These are phyloP conservation scores for Oxytropis ochrocephala DNA, from an alignment of 306 rosid genomes.

Conservation along the genomic window DNA sequence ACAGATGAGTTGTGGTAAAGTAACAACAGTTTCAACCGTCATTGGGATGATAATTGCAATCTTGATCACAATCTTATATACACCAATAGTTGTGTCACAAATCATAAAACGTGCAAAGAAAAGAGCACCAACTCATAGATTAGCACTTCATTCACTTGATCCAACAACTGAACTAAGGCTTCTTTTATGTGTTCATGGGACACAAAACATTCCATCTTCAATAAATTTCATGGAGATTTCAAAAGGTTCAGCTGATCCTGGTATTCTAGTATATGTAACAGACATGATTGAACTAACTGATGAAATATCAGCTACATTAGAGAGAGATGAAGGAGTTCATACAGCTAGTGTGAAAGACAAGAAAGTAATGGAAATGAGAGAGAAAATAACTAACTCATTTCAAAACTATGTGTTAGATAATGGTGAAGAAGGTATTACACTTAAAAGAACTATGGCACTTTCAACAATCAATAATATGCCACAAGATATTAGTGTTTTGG, in stretches of 20 bases:
- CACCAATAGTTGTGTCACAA: slow-evolving; percentile 58
- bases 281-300: slow-evolving; percentile 79
- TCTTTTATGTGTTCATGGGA: slow-evolving; percentile 68
- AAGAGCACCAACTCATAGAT: slow-evolving; percentile 56
- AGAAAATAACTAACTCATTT: slow-evolving; percentile 42
- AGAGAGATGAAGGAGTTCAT: slow-evolving; percentile 37
- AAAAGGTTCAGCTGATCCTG: slow-evolving; percentile 52
- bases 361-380: slow-evolving; percentile 49
- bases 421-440: slow-evolving; percentile 46
- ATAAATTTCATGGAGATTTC: slow-evolving; percentile 83
- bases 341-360: slow-evolving; percentile 42
- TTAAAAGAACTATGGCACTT: slow-evolving; percentile 51
- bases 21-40: slow-evolving; percentile 28
- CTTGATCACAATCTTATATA: slow-evolving; percentile 55
- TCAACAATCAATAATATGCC: slow-evolving; percentile 60
- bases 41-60: slow-evolving; percentile 46
- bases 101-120: slow-evolving; percentile 77
- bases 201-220: slow-evolving; percentile 44
- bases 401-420: slow-evolving; percentile 38
- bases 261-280: slow-evolving; percentile 53
- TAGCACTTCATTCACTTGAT: slow-evolving; percentile 63
- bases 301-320: slow-evolving; percentile 40
- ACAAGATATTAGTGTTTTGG: slow-evolving; percentile 56
- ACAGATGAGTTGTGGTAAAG: slow-evolving; percentile 41
- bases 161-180: slow-evolving; percentile 56